phyloP scores from a whole-genome alignment of 257 asterid species.

The Verbena officinalis region DNA sequence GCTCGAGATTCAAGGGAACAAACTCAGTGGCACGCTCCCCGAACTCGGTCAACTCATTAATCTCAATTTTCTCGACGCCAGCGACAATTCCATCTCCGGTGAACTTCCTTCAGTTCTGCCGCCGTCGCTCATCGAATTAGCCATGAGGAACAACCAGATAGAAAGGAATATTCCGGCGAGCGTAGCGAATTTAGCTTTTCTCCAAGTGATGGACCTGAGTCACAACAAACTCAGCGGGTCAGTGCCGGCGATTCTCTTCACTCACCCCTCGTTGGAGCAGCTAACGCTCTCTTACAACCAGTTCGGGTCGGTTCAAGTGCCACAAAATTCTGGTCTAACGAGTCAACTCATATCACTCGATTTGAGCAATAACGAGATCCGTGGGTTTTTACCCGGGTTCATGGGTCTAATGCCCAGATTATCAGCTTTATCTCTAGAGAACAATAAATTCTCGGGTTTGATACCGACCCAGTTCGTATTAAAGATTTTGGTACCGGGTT shows the following conservation, averaged over 20 bases:
- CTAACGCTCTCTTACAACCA: constrained; percentile 60
- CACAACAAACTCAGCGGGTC: constrained; percentile 67
- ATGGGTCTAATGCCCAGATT: constrained; percentile 70
- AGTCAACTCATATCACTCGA: constrained; percentile 76
- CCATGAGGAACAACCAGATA: constrained; percentile 58
- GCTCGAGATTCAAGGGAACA: constrained; percentile 74
- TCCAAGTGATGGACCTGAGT: constrained; percentile 82
- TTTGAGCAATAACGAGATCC: constrained; percentile 60
- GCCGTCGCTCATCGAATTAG: constrained; percentile 47
- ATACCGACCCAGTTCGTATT: constrained; percentile 60
- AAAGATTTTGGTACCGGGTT: constrained; percentile 51
- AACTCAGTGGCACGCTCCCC: constrained; percentile 53
- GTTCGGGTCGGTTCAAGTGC: constrained; percentile 54
- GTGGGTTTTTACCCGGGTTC: constrained; percentile 78
- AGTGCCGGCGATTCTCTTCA: constrained; percentile 65
- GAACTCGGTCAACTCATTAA: constrained; percentile 50
- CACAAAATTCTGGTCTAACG: constrained; percentile 40
- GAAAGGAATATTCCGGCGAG: constrained; percentile 53
- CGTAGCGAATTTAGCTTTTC: constrained; percentile 18
- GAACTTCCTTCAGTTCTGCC: constrained; percentile 55
- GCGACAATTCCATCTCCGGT: constrained; percentile 77
- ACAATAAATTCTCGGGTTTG: constrained; percentile 64
- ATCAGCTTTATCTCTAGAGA: constrained; percentile 66
- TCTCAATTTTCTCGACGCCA: constrained; percentile 60
- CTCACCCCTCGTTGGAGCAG: constrained; percentile 75